Conservation (phyloP, 169 alveolate species). For the Plasmodium malariae region DNA sequence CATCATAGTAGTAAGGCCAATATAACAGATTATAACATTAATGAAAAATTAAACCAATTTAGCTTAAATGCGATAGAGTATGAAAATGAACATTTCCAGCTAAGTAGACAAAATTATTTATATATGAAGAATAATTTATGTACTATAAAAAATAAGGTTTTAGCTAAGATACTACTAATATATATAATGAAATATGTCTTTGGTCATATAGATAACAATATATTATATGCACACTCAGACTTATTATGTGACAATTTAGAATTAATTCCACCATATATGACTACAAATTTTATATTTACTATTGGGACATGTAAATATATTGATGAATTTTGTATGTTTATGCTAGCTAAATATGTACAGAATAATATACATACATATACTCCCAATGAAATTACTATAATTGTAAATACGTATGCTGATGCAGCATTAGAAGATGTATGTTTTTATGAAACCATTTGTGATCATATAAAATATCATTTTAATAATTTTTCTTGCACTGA, state of each 20-base stretch:
- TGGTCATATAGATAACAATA: constrained; percentile 61
- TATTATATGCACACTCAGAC: constrained; percentile 69
- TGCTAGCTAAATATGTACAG: constrained; percentile 74
- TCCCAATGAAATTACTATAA: constrained; percentile 47
- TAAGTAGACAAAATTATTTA: constrained; percentile 15
- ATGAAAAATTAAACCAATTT: background rate
- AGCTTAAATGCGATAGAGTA: background rate
- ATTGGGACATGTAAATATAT: constrained; percentile 73
- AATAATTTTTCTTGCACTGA: constrained; percentile 38
- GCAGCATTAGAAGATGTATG: constrained; percentile 73
- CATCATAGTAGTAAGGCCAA: too few species aligned
- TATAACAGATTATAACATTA: too few species aligned
- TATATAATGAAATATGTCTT: constrained; percentile 65
- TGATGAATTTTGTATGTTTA: constrained; percentile 75
- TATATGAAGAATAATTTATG: constrained; percentile 19
- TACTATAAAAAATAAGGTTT: constrained; percentile 19
- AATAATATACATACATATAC: constrained; percentile 38
- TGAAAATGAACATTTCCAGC: background rate
- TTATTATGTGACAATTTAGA: constrained; percentile 66
- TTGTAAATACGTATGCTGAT: constrained; percentile 74
- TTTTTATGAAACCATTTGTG: constrained; percentile 74
- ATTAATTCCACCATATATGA: constrained; percentile 39
- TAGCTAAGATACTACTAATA: constrained; percentile 25
- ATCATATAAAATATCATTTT: constrained; percentile 37
- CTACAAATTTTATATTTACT: constrained; percentile 69